phyloP scores from a whole-genome alignment of 331 rosid species.

The Malus hybrid region DNA sequence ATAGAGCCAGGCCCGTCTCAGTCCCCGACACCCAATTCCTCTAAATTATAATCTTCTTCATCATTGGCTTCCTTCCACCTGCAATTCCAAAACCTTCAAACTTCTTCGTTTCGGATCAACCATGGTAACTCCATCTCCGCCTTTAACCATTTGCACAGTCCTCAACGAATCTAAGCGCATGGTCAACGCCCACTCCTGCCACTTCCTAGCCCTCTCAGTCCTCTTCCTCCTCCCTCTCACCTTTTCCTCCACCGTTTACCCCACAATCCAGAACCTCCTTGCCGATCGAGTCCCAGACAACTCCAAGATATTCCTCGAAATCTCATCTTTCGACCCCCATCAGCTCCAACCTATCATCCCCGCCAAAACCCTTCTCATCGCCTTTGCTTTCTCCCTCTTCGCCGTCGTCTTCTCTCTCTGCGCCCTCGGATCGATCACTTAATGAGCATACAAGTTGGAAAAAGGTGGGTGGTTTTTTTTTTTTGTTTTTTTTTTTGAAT shows the following conservation, averaged over 20 bases:
- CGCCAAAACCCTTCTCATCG: slow-evolving; percentile 5
- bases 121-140: slow-evolving; percentile 10
- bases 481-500: too few species aligned
- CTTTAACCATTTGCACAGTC: slow-evolving; percentile 25
- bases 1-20: neutral
- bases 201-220: slow-evolving; percentile 66
- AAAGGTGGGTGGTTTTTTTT: too few species aligned
- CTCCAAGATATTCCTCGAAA: slow-evolving; percentile 23
- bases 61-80: neutral
- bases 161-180: slow-evolving; percentile 54
- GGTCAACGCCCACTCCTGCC: slow-evolving; percentile 64
- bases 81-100: neutral
- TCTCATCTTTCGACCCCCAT: neutral
- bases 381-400: slow-evolving; percentile 14
- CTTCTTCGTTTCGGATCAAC: neutral
- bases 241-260: slow-evolving; percentile 46
- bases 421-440: slow-evolving; percentile 42
- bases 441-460: neutral
- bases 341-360: neutral
- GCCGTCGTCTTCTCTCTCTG: slow-evolving; percentile 20
- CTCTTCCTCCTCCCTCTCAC: slow-evolving; percentile 68
- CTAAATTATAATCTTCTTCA: neutral
- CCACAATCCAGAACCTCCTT: slow-evolving; percentile 36
- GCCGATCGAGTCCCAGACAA: neutral
- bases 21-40: neutral